Evolutionary conservation across 2,329 filamentous ascomycete species (phyloP).

Genomic region (Nigrospora osmanthi): DNA sequence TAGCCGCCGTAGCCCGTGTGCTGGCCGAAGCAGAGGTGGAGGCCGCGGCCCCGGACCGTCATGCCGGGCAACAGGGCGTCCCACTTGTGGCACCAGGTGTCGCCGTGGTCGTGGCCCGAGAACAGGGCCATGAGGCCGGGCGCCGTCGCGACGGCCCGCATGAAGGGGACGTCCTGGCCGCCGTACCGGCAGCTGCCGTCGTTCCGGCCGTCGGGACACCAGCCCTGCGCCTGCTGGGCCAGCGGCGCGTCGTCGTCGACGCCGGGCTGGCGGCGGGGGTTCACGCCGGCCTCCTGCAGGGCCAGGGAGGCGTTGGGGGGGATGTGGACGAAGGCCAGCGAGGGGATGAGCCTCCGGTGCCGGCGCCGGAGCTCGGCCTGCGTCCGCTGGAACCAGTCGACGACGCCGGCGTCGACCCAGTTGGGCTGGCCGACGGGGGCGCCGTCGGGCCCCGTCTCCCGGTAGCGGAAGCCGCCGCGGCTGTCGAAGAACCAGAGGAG

Average conservation of each 20-base stretch:
- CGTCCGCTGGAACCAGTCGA: slow-evolving; percentile 33
- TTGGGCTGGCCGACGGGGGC: slow-evolving; percentile 26
- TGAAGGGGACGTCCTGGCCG: slow-evolving; percentile 51
- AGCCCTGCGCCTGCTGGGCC: slow-evolving; percentile 33
- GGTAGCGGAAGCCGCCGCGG: slow-evolving; percentile 47
- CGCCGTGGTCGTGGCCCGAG: slow-evolving; percentile 59
- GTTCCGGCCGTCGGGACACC: slow-evolving; percentile 30
- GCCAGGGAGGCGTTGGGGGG: slow-evolving; percentile 33
- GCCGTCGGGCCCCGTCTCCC: slow-evolving; percentile 21
- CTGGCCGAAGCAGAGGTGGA: slow-evolving; percentile 49
- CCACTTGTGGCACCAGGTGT: slow-evolving; percentile 50
- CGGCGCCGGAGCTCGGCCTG: slow-evolving; percentile 19
- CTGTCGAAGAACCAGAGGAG: slow-evolving; percentile 70
- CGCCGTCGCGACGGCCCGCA: slow-evolving; percentile 49
- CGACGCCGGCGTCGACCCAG: slow-evolving; percentile 37
- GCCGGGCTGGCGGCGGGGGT: slow-evolving; percentile 30
- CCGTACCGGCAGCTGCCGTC: slow-evolving; percentile 32
- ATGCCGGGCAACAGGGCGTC: slow-evolving; percentile 19
- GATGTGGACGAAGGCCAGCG: slow-evolving; percentile 41
- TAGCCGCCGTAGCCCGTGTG: slow-evolving; percentile 67
- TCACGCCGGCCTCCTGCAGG: slow-evolving; percentile 27
- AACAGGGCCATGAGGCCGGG: slow-evolving; percentile 50
- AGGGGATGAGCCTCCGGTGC: slow-evolving; percentile 29
- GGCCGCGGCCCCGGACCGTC: slow-evolving; percentile 26
- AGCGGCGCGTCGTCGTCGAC: slow-evolving; percentile 36